Conservation (phyloP, 2,329 filamentous ascomycete species). For the Cadophora gregata region DNA sequence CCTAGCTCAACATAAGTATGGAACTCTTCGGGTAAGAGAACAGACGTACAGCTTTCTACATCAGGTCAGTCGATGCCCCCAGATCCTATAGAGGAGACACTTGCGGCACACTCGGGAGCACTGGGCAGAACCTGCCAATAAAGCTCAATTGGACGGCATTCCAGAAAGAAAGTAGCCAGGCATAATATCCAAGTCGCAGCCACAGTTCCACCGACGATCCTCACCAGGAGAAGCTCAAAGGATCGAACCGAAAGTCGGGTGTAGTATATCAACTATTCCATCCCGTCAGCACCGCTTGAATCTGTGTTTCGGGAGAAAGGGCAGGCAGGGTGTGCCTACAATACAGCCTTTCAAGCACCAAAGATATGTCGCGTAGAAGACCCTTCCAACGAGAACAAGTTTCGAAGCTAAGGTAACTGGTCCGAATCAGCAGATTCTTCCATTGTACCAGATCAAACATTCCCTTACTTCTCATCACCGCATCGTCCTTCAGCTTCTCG, state of each 20-base stretch:
- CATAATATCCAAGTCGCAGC: slow-evolving; percentile 30
- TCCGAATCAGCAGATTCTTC: slow-evolving; percentile 7
- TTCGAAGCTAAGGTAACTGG: slow-evolving; percentile 30
- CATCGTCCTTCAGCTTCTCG: slow-evolving; percentile 9
- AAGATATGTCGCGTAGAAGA: slow-evolving; percentile 34
- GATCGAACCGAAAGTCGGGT: slow-evolving; percentile 28
- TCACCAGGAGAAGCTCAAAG: slow-evolving; percentile 26
- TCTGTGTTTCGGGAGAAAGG: no score
- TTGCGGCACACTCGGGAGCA: slow-evolving; percentile 32
- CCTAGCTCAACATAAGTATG: slow-evolving; percentile 16
- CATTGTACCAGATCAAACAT: slow-evolving; percentile 5
- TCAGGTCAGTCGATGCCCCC: slow-evolving; percentile 19
- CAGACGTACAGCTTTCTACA: slow-evolving; percentile 31
- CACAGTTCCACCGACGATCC: slow-evolving; percentile 23
- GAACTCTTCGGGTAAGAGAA: background rate
- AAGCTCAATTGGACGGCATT: slow-evolving; percentile 30
- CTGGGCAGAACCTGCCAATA: slow-evolving; percentile 34
- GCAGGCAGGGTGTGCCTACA: slow-evolving; percentile 19
- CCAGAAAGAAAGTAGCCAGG: slow-evolving; percentile 30
- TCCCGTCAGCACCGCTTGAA: background rate
- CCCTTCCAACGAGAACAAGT: slow-evolving; percentile 30
- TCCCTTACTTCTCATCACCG: slow-evolving; percentile 5
- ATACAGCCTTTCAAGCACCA: slow-evolving; percentile 40
- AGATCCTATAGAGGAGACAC: background rate
- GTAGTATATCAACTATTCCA: slow-evolving; percentile 34